phyloP scores from a whole-genome alignment of 192 early-diverging fungal species.

The Backusella macrospora region DNA sequence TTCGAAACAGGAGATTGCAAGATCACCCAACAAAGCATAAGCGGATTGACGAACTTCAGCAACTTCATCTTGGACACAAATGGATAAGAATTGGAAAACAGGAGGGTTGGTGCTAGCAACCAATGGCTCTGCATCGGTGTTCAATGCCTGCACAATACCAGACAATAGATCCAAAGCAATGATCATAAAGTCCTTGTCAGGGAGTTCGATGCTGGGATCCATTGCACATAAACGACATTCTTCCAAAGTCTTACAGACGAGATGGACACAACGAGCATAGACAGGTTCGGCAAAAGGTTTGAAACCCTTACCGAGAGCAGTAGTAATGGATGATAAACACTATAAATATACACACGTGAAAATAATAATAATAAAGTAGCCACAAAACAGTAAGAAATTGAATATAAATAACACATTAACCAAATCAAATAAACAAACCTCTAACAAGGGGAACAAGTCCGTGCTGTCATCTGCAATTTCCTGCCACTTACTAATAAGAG shows the following conservation, averaged over 20 bases:
- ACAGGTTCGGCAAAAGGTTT: slow-evolving; percentile 82
- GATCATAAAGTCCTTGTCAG: slow-evolving; percentile 97
- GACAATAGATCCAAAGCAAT: slow-evolving; percentile 94
- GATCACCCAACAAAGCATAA: slow-evolving; percentile 95
- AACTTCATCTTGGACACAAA: slow-evolving; percentile 72
- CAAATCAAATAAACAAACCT: slow-evolving; percentile 50
- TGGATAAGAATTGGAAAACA: slow-evolving; percentile 75
- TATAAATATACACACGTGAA: slow-evolving; percentile 11
- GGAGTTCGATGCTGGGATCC: slow-evolving; percentile 61
- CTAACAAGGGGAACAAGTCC: slow-evolving; percentile 94
- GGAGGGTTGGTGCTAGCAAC: slow-evolving; percentile 72
- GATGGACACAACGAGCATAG: slow-evolving; percentile 87
- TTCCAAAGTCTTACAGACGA: slow-evolving; percentile 83
- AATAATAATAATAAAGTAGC: not conserved
- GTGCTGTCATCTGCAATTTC: slow-evolving; percentile 79
- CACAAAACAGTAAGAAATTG: not conserved
- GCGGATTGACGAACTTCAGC: slow-evolving; percentile 92
- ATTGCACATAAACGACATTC: slow-evolving; percentile 58
- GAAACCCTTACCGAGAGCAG: slow-evolving; percentile 87
- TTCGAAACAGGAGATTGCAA: slow-evolving; percentile 89
- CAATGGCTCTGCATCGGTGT: slow-evolving; percentile 71
- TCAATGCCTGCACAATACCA: slow-evolving; percentile 92
- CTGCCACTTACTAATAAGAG: slow-evolving; percentile 87
- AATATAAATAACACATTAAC: not conserved
- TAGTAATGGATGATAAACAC: slow-evolving; percentile 55